Evolutionary conservation across 2,329 filamentous ascomycete species (phyloP), one percentile per base, ranked within the genome.

Genomic region (Ceratocystis cubensis): DNA sequence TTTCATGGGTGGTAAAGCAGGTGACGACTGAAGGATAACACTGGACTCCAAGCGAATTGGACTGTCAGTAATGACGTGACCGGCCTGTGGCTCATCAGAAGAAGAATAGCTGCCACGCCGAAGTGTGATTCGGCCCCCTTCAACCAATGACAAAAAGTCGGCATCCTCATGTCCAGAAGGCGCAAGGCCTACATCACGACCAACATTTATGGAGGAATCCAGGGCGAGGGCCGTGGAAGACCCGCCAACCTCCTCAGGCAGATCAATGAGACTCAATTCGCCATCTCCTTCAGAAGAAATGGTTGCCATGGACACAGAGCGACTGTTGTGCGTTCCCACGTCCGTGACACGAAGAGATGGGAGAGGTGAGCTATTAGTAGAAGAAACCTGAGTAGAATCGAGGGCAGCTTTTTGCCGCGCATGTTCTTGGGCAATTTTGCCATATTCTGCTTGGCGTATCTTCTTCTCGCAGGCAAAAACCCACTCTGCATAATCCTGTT

Each of bases 401-500:
- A 22, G 28, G 10, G 28, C 13, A 1, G 8, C 22, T 33, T 33
- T 41, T 22, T 64, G 50, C 10, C 53, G 63, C n/a, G 48, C 66
- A 37, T 68, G 66, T n/a, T 68, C 63, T 41, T 65, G 13, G 8
- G 66, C 59, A n/a, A 68, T 65, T 17, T 63, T 62, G 28, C 63
- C 59, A 30, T 57, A 68, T 15, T 92, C 84, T 25, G 84, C 82
- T 70, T 89, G 84, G 63, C 87, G 79, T n/a, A 92, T 81, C 71
- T 83, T 86, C 68, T 82, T 82, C 72, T 95, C 90, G 41, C 89
- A 91, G 61, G 87, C 82, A 61, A 88, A 86, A 56, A 86, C 84
- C 94, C 94, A 99, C 28, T 86, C 82, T 6, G 85, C 84, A 75
- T 93, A 96, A 37, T 86, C 83, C 10, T 81, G 79, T 74, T 99